phyloP scores from a whole-genome alignment of 139 green algal genomes.

The Pleodorina starrii region DNA sequence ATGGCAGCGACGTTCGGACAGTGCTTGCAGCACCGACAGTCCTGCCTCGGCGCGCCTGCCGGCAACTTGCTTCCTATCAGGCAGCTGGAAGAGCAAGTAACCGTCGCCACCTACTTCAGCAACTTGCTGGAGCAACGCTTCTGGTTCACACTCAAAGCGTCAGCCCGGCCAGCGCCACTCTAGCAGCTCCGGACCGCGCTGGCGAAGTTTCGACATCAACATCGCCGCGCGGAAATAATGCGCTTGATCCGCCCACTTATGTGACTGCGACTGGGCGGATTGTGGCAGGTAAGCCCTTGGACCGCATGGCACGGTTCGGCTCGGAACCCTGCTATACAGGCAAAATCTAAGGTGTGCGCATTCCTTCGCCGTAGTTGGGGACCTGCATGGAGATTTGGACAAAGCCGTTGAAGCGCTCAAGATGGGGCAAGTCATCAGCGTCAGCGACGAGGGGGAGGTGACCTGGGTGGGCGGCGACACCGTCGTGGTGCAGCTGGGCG shows the following conservation, averaged over 20 bases:
- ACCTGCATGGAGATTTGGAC: constrained; percentile 92
- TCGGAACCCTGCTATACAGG: too few relatives aligned
- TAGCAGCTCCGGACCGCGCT: constrained; percentile 25
- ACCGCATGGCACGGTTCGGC: background rate
- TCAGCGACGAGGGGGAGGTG: constrained; percentile 59
- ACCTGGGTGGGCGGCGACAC: constrained; percentile 87
- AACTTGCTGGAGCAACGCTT: background rate
- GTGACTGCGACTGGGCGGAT: constrained; percentile 83
- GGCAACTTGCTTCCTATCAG: background rate
- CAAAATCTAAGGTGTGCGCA: too few relatives aligned
- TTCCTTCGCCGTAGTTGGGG: constrained; percentile 78
- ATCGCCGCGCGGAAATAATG: background rate
- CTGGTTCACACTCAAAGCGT: constrained; percentile 36
- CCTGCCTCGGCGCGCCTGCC: background rate
- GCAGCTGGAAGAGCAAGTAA: background rate
- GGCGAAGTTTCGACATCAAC: constrained; percentile 31
- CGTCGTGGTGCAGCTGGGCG: constrained; percentile 92
- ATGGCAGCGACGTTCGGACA: background rate
- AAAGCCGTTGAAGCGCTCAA: constrained; percentile 86
- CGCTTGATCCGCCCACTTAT: constrained; percentile 73
- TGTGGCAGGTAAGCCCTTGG: constrained; percentile 76
- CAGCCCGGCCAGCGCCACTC: constrained; percentile 11
- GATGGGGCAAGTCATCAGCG: constrained; percentile 76
- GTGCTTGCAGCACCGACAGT: constrained; percentile 22
- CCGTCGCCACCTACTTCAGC: constrained; percentile 24